Percentiles rank a stretch among this genome's conserved stretches.
Conservation (phyloP, 139 green algal species). For the Auxenochlorella protothecoides region DNA sequence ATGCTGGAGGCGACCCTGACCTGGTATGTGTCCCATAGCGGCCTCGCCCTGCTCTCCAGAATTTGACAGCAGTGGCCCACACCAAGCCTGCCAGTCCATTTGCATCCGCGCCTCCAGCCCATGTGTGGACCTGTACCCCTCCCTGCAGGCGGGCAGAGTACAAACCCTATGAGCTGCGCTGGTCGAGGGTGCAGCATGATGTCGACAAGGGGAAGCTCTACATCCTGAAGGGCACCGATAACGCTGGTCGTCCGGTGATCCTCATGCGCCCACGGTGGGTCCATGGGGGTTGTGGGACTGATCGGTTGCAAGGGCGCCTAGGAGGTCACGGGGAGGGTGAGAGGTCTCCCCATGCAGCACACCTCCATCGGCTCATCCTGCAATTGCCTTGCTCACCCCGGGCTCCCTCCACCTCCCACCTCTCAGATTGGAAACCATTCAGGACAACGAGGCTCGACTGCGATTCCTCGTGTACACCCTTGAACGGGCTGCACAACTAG, state of each 20-base stretch:
- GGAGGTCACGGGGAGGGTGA: neutral
- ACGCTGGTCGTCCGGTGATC: conserved; percentile 52
- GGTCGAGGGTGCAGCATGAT: conserved; percentile 45
- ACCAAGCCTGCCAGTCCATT: neutral
- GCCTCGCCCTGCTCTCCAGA: no score
- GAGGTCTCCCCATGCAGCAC: neutral
- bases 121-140: no score
- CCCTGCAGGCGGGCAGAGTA: conserved; percentile 48
- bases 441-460: conserved; percentile 27
- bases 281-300: neutral
- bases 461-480: conserved; percentile 72
- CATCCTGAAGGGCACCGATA: conserved; percentile 43
- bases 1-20: conserved; percentile 54
- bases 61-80: neutral
- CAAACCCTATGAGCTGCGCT: conserved; percentile 51
- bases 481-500: conserved; percentile 22
- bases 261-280: conserved; percentile 62
- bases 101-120: neutral
- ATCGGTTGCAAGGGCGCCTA: no score
- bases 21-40: conserved; percentile 29
- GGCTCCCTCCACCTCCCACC: neutral
- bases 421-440: conserved; percentile 5
- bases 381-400: neutral
- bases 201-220: conserved; percentile 55
- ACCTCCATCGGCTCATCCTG: neutral